Percentiles rank a stretch among this genome's conserved stretches.
phyloP scores from a whole-genome alignment of 73 alveolate species.

The Paramecium caudatum region DNA sequence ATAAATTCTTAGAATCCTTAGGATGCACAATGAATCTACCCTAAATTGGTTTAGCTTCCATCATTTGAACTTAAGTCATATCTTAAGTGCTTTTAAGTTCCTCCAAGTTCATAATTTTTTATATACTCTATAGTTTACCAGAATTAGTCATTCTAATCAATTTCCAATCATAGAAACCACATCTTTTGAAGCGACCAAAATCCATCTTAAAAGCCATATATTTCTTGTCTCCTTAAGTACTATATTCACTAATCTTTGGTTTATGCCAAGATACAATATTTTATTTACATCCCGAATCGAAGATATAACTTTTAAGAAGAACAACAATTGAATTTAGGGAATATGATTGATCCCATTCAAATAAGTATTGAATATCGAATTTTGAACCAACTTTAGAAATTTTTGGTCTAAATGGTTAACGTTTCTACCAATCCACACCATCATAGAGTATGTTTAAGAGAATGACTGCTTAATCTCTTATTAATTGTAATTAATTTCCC shows the following conservation, averaged over 20 bases:
- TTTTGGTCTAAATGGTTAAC: conserved; percentile 89
- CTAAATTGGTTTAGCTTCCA: conserved; percentile 84
- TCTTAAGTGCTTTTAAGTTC: conserved; percentile 68
- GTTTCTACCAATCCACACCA: conserved; percentile 97
- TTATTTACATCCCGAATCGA: conserved; percentile 69
- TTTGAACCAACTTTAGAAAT: conserved; percentile 88
- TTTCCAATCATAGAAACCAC: conserved; percentile 99
- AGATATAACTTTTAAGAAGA: conserved; percentile 62
- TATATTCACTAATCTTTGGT: conserved; percentile 69
- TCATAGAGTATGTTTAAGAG: conserved; percentile 96
- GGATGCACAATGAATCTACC: conserved; percentile 97
- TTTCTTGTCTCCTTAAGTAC: conserved; percentile 74
- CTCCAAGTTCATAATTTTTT: conserved; percentile 59
- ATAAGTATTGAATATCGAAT: conserved; percentile 68
- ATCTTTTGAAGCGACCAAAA: conserved; percentile 92
- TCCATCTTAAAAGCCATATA: conserved; percentile 74
- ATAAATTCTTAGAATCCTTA: conserved; percentile 87
- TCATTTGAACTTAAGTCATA: conserved; percentile 32
- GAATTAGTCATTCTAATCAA: conserved; percentile 83
- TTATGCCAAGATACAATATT: conserved; percentile 75
- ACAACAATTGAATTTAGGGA: conserved; percentile 48
- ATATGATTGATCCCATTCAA: conserved; percentile 77
- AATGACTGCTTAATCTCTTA: conserved; percentile 93
- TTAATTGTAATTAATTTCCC: conserved; percentile 69
- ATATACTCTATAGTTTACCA: conserved; percentile 61